These are phyloP conservation scores for Nakaseomyces sp. DNA, from an alignment of 1,139 yeast species.

Conservation along the genomic window DNA sequence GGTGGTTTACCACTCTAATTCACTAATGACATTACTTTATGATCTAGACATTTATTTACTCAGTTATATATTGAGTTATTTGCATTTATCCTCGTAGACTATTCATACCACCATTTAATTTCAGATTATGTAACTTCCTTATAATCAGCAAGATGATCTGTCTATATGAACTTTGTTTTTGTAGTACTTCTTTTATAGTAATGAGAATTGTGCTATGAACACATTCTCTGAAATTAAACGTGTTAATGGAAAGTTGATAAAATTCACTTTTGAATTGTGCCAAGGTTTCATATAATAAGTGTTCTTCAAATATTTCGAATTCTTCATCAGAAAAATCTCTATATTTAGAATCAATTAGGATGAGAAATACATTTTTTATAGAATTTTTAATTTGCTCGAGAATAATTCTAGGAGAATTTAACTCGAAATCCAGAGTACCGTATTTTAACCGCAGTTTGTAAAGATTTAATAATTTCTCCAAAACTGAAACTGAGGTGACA, in stretches of 20 bases:
- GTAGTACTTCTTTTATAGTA: neutral
- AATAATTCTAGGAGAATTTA: conserved; percentile 16
- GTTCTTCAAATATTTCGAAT: neutral
- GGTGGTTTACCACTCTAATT: conserved; percentile 1
- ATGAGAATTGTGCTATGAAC: neutral
- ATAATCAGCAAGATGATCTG: neutral
- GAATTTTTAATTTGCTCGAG: conserved; percentile 18
- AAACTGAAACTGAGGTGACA: neutral
- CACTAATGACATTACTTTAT: neutral
- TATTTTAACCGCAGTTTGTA: conserved; percentile 21
- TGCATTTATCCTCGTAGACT: neutral
- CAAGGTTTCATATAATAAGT: neutral
- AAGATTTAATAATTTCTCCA: conserved; percentile 9
- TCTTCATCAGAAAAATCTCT: neutral
- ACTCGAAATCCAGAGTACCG: conserved; percentile 17
- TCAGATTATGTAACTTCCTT: neutral
- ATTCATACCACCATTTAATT: neutral
- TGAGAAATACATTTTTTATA: conserved; percentile 9
- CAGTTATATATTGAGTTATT: neutral
- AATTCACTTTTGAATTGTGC: neutral
- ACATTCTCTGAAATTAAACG: neutral
- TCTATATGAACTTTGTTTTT: neutral
- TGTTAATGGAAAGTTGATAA: neutral
- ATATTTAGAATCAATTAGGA: neutral
- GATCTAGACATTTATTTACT: neutral